Evolutionary conservation across 129 eudicot species (phyloP), one percentile per base, ranked within the genome.

Genomic region (Artemisia tridentata): DNA sequence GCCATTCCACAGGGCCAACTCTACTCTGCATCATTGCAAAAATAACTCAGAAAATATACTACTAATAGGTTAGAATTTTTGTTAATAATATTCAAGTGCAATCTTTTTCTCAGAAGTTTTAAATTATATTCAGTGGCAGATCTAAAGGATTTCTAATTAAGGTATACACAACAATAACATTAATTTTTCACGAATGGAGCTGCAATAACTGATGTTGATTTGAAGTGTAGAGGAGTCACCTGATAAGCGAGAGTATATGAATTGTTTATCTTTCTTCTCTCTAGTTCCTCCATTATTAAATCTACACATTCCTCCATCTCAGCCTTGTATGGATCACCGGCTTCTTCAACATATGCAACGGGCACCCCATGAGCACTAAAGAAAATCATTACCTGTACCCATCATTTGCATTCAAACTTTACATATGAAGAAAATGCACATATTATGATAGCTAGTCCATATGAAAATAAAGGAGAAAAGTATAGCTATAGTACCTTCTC

Each of bases 241-340:
- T 92, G 98, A 79, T 92, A 92, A 61, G 98, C 98, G 47, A 92
- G 86, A 67, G 96, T 92, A 65, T 81, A 92, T 6, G 83, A 76
- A 78, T 92, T 92, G 58, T 71, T 72, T 55, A 84, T 80, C 63
- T 67, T 80, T 80, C 96, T 82, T 79, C 87, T 86, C 80, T 92
- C 96, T 47, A 92, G 78, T 83, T 92, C 98, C 65, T 92, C 98
- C 96, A 92, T 92, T 34, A 92, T 92, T 78, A 92, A 81, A 76
- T 92, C 98, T 41, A 92, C 96, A 66, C 98, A 92, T 87, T 92
- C 98, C 86, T 92, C 96, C 98, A 92, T 92, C 96, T 92, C 98
- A 20, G 98, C 98, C 81, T 92, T 92, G 81, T 92, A 92, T 15
- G 98, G 98, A 73, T 92, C 98, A 73, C 98, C 98, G 27, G 98